Evolutionary conservation across 306 rosid species (phyloP).

Genomic region (Alnus rubra): DNA sequence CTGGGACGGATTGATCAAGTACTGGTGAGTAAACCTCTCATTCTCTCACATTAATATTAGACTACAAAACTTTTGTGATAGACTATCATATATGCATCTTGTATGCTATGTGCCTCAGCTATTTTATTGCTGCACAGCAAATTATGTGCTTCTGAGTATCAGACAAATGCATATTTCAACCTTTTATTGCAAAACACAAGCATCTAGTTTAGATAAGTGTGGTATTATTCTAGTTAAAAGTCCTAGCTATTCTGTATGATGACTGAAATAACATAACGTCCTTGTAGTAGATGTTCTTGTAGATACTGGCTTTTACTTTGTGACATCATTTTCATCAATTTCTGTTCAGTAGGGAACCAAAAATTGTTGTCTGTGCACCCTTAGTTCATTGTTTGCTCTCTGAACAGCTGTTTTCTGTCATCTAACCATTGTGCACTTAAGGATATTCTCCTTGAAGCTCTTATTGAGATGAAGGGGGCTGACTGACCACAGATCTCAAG

Average conservation of each 20-base stretch:
- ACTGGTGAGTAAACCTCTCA: slow-evolving; percentile 66
- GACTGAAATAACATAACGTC: neutral
- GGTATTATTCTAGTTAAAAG: neutral
- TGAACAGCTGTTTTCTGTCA: neutral
- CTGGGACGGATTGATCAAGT: slow-evolving; percentile 97
- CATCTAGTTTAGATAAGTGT: neutral
- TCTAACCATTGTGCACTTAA: neutral
- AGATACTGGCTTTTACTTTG: too few relatives aligned
- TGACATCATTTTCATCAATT: neutral
- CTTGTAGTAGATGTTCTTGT: neutral
- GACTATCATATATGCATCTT: slow-evolving; percentile 13
- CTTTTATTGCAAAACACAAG: neutral
- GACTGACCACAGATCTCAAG: neutral
- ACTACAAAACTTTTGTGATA: neutral
- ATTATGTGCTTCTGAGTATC: neutral
- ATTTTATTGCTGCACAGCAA: slow-evolving; percentile 9
- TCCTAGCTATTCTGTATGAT: neutral
- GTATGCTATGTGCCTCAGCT: slow-evolving; percentile 12
- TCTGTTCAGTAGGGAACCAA: neutral
- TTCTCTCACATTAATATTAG: neutral
- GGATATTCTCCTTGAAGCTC: neutral
- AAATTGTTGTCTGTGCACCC: neutral
- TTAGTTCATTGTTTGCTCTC: neutral
- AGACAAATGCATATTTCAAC: neutral
- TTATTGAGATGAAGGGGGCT: neutral